Evolutionary conservation across 768 basidiomycete species (phyloP), one percentile per base, ranked within the genome.

Genomic region (Sporobolomyces pararoseus): DNA sequence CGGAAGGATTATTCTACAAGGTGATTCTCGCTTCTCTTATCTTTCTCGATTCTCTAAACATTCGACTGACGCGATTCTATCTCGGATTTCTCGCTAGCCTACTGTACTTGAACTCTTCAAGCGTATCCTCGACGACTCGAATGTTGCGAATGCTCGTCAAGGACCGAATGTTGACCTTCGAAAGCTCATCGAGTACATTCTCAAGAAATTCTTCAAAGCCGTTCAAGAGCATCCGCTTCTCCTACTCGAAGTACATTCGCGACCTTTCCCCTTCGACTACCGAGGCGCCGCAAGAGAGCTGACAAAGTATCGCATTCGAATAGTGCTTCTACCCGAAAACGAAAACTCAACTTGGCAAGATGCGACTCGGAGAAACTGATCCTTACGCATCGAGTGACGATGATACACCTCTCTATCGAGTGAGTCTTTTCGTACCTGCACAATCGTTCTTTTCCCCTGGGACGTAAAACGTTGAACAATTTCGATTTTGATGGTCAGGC

Each of bases 1-100:
- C 92, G 1, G 96, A 98, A 78, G 95, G 89, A 0, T 80, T 99
- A 13, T 98, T 91, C 80, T 99, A 95, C 85, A 91, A 94, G 81
- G 95, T 92, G 68, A 63, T 84, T 79, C 55, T 17, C 39, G 39
- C 59, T 46, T 50, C n/a, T 51, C 69, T 70, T 59, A 52, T 44
- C 2, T 17, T 42, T 70, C 39, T 54, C 67, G 37, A 59, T 53
- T 68, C 69, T 52, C 63, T 39, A n/a, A 17, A 16, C 16, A 31
- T 16, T 5, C 39, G 39, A 42, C 10, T 42, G 9, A 17, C 9
- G 39, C 39, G 17, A 42, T 42, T 9, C 9, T 10, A 13, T 12
- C 13, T 14, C 23, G 7, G 46, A 7, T 47, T 47, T 12, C 46
- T 23, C 39, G 31, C 16, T 79, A 97, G 94, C 92, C 90, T 16